Evolutionary conservation across 768 basidiomycete genomes (phyloP).

Genomic region (Russula compacta): DNA sequence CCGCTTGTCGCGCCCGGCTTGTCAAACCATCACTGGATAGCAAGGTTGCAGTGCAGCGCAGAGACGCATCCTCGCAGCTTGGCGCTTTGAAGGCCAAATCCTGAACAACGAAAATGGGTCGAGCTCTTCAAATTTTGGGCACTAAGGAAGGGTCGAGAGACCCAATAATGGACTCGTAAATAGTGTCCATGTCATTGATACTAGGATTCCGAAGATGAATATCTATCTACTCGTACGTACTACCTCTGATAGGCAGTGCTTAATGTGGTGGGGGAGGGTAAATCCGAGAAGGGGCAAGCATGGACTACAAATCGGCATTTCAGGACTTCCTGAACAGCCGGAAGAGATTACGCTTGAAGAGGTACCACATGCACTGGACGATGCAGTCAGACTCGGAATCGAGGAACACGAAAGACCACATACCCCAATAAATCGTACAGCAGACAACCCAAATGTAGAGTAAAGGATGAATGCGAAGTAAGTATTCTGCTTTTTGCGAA

Average conservation of each 20-base stretch:
- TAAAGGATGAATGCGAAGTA: constrained; percentile 78
- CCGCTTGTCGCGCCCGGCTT: constrained; percentile 50
- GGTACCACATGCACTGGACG: constrained; percentile 68
- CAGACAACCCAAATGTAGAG: constrained; percentile 65
- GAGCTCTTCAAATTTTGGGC: neutral
- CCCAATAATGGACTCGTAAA: constrained; percentile 5
- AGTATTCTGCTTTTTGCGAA: constrained; percentile 38
- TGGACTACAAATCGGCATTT: constrained; percentile 17
- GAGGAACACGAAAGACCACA: constrained; percentile 25
- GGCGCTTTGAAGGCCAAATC: constrained; percentile 1
- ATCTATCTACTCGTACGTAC: neutral
- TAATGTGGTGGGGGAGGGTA: neutral
- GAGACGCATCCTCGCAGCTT: constrained; percentile 4
- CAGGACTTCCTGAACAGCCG: constrained; percentile 70
- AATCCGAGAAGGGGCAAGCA: neutral
- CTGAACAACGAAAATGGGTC: neutral
- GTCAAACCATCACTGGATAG: constrained; percentile 16
- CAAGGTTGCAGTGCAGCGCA: neutral
- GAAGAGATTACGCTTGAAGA: constrained; percentile 77
- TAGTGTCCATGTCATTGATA: constrained; percentile 2
- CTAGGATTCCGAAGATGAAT: neutral
- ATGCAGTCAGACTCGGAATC: neutral
- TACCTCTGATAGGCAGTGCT: neutral
- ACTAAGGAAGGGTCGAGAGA: neutral
- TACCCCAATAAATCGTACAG: constrained; percentile 70